Evolutionary conservation across 2,329 filamentous ascomycete species (phyloP).

Genomic region (Paracoccidioides lutzii): DNA sequence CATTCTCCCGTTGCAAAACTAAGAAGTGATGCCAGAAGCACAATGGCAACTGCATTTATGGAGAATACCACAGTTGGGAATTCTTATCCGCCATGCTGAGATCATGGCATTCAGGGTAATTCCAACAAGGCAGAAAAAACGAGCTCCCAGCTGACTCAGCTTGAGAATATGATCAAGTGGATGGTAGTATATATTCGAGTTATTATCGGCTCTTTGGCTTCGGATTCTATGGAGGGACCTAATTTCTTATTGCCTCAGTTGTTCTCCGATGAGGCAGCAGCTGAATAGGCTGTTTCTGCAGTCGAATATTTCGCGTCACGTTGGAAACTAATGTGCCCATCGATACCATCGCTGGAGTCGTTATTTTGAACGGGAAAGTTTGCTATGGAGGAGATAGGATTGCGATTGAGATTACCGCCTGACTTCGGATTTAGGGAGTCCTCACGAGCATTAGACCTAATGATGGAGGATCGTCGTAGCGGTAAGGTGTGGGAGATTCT

Average conservation of each 20-base stretch:
- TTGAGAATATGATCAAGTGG: conserved; percentile 50
- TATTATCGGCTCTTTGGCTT: conserved; percentile 25
- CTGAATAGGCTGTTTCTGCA: conserved; percentile 14
- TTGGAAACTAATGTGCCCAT: conserved; percentile 4
- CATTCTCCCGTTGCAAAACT: conserved; percentile 61
- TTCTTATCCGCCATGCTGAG: conserved; percentile 11
- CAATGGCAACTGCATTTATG: conserved; percentile 62
- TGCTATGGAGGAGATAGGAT: not conserved
- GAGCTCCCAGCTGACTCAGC: conserved; percentile 33
- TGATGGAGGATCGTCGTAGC: conserved; percentile 33
- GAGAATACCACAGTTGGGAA: conserved; percentile 56
- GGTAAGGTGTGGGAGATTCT: not conserved
- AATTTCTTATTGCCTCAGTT: conserved; percentile 37
- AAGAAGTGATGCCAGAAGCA: conserved; percentile 59
- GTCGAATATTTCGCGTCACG: not conserved
- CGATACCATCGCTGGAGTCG: conserved; percentile 18
- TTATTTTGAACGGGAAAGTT: conserved; percentile 8
- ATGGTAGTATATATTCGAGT: conserved; percentile 41
- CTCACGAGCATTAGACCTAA: conserved; percentile 33
- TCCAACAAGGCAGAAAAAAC: conserved; percentile 32
- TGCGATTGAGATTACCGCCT: not conserved
- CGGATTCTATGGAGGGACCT: conserved; percentile 39
- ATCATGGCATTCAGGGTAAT: conserved; percentile 25
- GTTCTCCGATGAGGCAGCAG: conserved; percentile 31
- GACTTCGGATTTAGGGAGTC: conserved; percentile 8